Conservation (phyloP, 805 yeast species). For the Candida sphagnicola region DNA sequence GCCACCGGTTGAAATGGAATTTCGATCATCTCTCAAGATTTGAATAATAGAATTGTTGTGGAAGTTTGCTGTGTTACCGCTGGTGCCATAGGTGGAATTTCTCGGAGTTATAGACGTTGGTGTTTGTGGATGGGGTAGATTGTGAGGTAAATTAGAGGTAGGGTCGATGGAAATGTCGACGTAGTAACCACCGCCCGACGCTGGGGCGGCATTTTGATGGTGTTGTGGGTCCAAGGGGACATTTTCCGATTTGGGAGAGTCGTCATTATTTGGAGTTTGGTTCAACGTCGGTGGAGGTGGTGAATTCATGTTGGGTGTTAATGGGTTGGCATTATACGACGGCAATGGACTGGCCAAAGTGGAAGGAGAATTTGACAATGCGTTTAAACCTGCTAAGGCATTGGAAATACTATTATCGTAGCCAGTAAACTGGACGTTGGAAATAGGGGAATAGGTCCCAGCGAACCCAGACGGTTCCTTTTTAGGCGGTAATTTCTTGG, state of each 20-base stretch:
- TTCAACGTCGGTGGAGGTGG: slow-evolving; percentile 11
- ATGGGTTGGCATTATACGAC: slow-evolving; percentile 13
- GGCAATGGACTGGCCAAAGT: slow-evolving; percentile 25
- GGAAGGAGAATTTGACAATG: slow-evolving; percentile 33
- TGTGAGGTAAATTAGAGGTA: slow-evolving; percentile 43
- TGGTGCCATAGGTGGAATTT: slow-evolving; percentile 18
- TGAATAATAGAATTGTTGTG: slow-evolving; percentile 41
- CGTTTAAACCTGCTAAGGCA: slow-evolving; percentile 43
- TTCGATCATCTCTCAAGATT: slow-evolving; percentile 36
- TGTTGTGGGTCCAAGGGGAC: slow-evolving; percentile 7
- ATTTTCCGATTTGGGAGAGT: slow-evolving; percentile 11
- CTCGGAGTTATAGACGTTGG: slow-evolving; percentile 22
- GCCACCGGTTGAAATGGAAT: slow-evolving; percentile 25
- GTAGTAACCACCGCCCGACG: slow-evolving; percentile 35
- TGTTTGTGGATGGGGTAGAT: slow-evolving; percentile 26
- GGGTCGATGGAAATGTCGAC: slow-evolving; percentile 43
- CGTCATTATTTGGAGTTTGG: slow-evolving; percentile 14
- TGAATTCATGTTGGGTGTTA: slow-evolving; percentile 20
- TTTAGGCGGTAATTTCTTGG: slow-evolving; percentile 4
- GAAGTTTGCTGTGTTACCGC: slow-evolving; percentile 5
- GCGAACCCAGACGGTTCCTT: slow-evolving; percentile 16
- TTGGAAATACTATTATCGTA: slow-evolving; percentile 37
- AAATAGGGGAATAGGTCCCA: slow-evolving; percentile 31
- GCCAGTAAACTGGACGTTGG: slow-evolving; percentile 35
- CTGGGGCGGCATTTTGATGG: slow-evolving; percentile 6